phyloP scores from a whole-genome alignment of 768 basidiomycete species.

The Fistulinella prunicolor region DNA sequence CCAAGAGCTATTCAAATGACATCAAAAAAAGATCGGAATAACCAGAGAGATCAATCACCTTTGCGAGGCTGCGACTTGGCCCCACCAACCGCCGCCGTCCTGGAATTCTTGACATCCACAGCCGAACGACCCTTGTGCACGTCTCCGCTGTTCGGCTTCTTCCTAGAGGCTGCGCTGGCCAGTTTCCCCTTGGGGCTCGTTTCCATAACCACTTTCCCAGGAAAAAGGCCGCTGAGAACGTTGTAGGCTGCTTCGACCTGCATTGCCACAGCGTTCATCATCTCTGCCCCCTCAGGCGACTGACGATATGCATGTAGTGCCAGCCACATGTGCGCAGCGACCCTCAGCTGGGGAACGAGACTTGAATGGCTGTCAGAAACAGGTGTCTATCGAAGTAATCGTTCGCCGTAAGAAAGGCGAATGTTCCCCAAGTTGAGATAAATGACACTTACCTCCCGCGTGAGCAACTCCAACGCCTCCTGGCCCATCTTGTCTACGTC shows the following conservation, averaged over 20 bases:
- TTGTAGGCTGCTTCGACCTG: slow-evolving; percentile 54
- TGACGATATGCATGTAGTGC: slow-evolving; percentile 68
- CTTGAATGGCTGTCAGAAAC: slow-evolving; percentile 30
- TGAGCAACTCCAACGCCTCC: slow-evolving; percentile 43
- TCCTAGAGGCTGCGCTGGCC: slow-evolving; percentile 19
- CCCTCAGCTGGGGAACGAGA: slow-evolving; percentile 47
- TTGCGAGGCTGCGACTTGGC: slow-evolving; percentile 46
- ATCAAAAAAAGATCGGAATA: neutral
- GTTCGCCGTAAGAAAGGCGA: too few species aligned
- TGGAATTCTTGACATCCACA: slow-evolving; percentile 4
- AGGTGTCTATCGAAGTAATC: too few species aligned
- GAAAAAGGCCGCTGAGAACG: slow-evolving; percentile 42
- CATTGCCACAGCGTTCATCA: slow-evolving; percentile 44
- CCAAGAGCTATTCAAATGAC: slow-evolving; percentile 7
- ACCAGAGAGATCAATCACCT: slow-evolving; percentile 25
- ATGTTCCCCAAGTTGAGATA: too few species aligned
- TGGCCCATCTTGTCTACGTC: slow-evolving; percentile 37
- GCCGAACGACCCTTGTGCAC: slow-evolving; percentile 40
- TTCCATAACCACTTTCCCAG: slow-evolving; percentile 13
- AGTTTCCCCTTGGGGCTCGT: slow-evolving; percentile 19
- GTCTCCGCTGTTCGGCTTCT: slow-evolving; percentile 6
- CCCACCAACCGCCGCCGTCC: slow-evolving; percentile 25
- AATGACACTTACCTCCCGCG: slow-evolving; percentile 42
- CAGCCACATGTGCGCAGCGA: slow-evolving; percentile 61
- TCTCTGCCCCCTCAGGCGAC: slow-evolving; percentile 36